Evolutionary conservation across 257 asterid species (phyloP), one percentile per base, ranked within the genome.

Genomic region (Nicotiana attenuata): DNA sequence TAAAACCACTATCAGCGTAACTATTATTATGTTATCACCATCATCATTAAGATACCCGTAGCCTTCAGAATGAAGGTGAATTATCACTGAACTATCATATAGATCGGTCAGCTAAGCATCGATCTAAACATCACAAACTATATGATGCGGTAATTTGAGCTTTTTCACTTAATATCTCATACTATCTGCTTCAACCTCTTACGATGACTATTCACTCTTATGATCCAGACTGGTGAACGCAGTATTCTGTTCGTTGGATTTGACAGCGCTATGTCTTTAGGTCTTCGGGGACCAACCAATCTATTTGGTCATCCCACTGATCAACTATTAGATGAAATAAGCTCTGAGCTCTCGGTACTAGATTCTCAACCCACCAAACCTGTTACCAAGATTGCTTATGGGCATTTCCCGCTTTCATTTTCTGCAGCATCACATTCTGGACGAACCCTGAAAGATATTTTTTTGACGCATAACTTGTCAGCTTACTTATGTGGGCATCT

Each of bases 231-330:
- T 28, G 87, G 88, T 85, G 88, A 86, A 83, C 83, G 97, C 84
- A 90, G 90, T 80, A 86, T 89, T 84, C 96, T 92, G 84, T 96
- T 96, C 56, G 95, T 94, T 56, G 98, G 98, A 80, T 86, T 96
- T 83, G 99, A 96, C 86, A 90, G 98, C 92, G 87, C 97, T 0
- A 86, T 82, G 83, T 80, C 91, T 76, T 81, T 89, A 41, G 99
- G 98, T 8, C 90, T 96, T 75, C 93, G 97, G 7, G 98, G 98
- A 84, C 99, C 99, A 33, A 94, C 99, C 20, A 94, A 96, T 85
- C 85, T 96, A 76, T 96, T 96, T 85, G 99, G 99, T 63, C 99
- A 96, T 88, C 97, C 99, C 24, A 94, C 95, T 7, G 97, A 96
- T 85, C 89, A 95, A 81, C 84, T 94, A 38, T 85, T 96, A 59